Evolutionary conservation across 345 rosid genomes (phyloP).

Genomic region (Viola odorata): DNA sequence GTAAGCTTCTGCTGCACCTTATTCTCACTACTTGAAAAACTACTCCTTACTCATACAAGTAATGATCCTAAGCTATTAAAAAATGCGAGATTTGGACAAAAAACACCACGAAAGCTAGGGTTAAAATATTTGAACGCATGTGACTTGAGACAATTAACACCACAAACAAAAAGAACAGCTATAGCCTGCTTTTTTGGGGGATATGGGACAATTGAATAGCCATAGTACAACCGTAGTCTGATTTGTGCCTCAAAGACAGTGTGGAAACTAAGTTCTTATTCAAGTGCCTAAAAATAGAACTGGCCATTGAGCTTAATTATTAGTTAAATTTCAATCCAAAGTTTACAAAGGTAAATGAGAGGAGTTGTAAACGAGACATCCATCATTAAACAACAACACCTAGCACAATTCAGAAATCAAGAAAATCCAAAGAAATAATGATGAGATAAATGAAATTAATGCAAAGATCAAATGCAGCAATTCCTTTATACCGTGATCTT

Average conservation of each 20-base stretch:
- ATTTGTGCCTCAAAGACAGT: not conserved
- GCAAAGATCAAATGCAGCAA: constrained; percentile 1
- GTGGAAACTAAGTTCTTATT: not conserved
- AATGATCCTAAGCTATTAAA: not conserved
- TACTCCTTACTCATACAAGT: not conserved
- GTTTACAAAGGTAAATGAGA: too few relatives aligned
- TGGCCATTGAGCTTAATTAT: not conserved
- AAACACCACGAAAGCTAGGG: not conserved
- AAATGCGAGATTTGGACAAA: not conserved
- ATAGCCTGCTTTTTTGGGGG: too few relatives aligned
- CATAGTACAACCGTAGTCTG: too few relatives aligned
- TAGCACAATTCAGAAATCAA: not conserved
- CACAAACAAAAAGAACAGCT: too few relatives aligned
- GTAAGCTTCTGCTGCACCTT: not conserved
- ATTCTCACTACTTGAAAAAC: not conserved
- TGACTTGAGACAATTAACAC: too few relatives aligned
- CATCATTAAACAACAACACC: not conserved
- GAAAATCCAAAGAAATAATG: not conserved
- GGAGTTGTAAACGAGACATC: not conserved
- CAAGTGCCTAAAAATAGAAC: not conserved
- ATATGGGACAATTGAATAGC: too few relatives aligned
- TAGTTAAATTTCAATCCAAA: not conserved
- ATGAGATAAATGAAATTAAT: constrained; percentile 2
- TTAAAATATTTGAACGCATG: not conserved
- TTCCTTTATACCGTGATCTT: constrained; percentile 2